Conservation (phyloP, 805 yeast genomes). For the Candida arabinofermentans region DNA sequence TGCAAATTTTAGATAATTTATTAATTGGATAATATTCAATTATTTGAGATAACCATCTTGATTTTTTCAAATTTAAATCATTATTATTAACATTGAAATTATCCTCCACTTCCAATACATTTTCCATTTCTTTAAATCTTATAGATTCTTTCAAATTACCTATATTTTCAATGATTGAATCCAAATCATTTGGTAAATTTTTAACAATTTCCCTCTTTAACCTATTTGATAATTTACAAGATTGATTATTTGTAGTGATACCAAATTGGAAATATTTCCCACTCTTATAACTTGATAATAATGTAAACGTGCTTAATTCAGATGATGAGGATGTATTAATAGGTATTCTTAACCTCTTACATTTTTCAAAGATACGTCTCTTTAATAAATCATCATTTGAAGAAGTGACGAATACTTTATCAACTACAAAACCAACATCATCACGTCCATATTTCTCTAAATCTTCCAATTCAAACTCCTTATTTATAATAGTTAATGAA, state of each 20-base stretch:
- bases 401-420: constrained; percentile 66
- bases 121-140: constrained; percentile 46
- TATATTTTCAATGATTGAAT: constrained; percentile 60
- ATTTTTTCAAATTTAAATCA: constrained; percentile 51
- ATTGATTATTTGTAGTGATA: constrained; percentile 82
- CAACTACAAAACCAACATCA: constrained; percentile 63
- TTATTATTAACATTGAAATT: constrained; percentile 41
- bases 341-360: constrained; percentile 69
- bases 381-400: constrained; percentile 27
- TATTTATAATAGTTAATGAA: constrained; percentile 16
- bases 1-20: constrained; percentile 54
- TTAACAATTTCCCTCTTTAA: constrained; percentile 69
- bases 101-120: constrained; percentile 30
- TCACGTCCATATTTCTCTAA: constrained; percentile 56
- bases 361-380: constrained; percentile 41
- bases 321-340: constrained; percentile 75
- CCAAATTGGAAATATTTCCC: constrained; percentile 74
- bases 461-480: constrained; percentile 39
- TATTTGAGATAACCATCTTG: constrained; percentile 84
- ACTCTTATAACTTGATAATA: constrained; percentile 64
- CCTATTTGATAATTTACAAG: constrained; percentile 81
- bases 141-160: constrained; percentile 61
- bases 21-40: constrained; percentile 86
- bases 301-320: constrained; percentile 67
- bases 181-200: constrained; percentile 66